Evolutionary conservation across 768 basidiomycete genomes (phyloP).

Genomic region (Termitomyces sp.): DNA sequence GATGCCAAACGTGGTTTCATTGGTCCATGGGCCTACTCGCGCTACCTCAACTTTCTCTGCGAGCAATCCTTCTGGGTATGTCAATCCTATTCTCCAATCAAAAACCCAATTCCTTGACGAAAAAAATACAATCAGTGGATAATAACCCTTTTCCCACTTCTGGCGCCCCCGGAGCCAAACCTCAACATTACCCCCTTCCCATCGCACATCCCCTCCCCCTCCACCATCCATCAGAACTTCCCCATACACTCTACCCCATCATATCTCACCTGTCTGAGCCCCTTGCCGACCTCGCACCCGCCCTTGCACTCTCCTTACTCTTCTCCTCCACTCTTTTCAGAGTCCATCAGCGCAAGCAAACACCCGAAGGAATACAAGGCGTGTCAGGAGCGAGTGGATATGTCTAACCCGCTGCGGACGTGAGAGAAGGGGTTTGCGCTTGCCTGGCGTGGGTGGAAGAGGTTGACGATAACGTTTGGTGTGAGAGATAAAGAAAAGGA

Average conservation of each 20-base stretch:
- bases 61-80: constrained; percentile 87
- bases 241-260: constrained; percentile 18
- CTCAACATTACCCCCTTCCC: constrained; percentile 13
- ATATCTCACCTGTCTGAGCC: constrained; percentile 24
- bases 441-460: constrained; percentile 19
- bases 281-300: constrained; percentile 42
- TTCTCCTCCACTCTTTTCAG: constrained; percentile 74
- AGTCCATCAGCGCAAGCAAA: constrained; percentile 73
- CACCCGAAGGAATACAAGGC: constrained; percentile 67
- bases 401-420: constrained; percentile 58
- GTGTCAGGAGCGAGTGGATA: constrained; percentile 76
- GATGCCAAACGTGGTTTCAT: constrained; percentile 81
- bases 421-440: constrained; percentile 21
- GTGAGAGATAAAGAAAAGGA: constrained; percentile 15
- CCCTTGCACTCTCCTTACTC: constrained; percentile 61
- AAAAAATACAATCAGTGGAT: constrained; percentile 46
- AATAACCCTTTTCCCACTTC: constrained; percentile 63
- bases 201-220: constrained; percentile 12
- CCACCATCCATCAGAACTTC: constrained; percentile 14
- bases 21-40: constrained; percentile 82
- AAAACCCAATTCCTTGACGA: background rate
- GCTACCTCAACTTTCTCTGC: constrained; percentile 92
- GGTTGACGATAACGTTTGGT: constrained; percentile 24
- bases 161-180: constrained; percentile 35
- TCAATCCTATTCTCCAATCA: constrained; percentile 7